phyloP scores from a whole-genome alignment of 1,284 basidiomycete genomes.

The Apiotrichum domesticum region DNA sequence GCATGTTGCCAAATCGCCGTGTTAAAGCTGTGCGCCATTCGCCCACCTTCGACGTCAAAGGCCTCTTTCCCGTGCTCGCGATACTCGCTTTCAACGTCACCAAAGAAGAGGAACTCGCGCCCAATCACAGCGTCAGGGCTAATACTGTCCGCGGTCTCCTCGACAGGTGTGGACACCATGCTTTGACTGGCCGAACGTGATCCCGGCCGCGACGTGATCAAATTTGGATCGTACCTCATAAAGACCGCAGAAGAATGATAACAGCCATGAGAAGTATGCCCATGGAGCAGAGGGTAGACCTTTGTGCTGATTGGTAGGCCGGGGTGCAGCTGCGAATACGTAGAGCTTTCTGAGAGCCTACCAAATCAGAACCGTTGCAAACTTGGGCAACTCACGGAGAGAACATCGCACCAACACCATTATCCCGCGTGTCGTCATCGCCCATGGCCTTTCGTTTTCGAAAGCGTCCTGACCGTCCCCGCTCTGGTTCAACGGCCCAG shows the following conservation, averaged over 20 bases:
- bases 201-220: constrained; percentile 5
- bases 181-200: constrained; percentile 3
- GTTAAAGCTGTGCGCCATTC: constrained; percentile 22
- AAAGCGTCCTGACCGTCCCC: constrained; percentile 3
- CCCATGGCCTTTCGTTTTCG: constrained; percentile 11
- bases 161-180: background rate
- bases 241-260: constrained; percentile 45
- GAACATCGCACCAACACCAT: constrained; percentile 28
- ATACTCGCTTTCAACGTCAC: constrained; percentile 38
- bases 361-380: background rate
- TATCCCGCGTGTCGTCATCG: constrained; percentile 11
- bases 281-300: constrained; percentile 40
- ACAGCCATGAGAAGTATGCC: constrained; percentile 34
- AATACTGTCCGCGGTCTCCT: background rate
- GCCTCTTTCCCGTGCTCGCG: constrained; percentile 19
- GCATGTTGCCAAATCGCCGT: constrained; percentile 39
- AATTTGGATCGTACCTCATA: constrained; percentile 31
- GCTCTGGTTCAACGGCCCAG: constrained; percentile 28
- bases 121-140: constrained; percentile 2
- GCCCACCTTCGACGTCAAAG: constrained; percentile 12
- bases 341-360: background rate
- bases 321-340: constrained; percentile 27
- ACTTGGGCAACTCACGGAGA: constrained; percentile 23
- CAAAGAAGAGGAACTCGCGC: constrained; percentile 45
- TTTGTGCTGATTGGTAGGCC: constrained; percentile 32